Conservation (phyloP, 495 filamentous ascomycete genomes). For the Lineolata rhizophorae region DNA sequence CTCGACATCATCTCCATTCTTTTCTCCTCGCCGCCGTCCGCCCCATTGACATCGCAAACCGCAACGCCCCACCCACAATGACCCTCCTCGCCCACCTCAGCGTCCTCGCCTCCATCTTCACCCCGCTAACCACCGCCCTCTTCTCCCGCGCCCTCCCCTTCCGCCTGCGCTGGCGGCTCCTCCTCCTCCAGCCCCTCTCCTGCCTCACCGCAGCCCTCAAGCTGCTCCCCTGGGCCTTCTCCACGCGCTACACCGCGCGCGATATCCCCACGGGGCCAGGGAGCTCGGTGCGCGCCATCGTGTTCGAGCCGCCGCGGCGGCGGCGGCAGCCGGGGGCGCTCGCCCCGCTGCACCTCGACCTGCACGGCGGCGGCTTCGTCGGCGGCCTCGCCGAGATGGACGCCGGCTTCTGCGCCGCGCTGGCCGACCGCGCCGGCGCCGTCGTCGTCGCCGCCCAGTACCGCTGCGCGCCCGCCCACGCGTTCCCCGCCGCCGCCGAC, state of each 20-base stretch:
- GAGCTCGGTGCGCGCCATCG: slow-evolving; percentile 2
- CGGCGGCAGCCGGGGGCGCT: not conserved
- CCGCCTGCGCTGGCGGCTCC: slow-evolving; percentile 7
- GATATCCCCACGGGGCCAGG: slow-evolving; percentile 4
- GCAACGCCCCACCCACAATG: too few species aligned
- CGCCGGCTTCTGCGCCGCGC: slow-evolving; percentile 9
- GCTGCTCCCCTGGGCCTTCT: slow-evolving; percentile 2
- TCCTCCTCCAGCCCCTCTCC: slow-evolving; percentile 5
- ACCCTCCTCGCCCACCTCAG: too few species aligned
- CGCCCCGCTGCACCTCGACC: slow-evolving; percentile 16
- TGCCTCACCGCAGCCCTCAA: slow-evolving; percentile 2
- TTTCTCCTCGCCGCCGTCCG: too few species aligned
- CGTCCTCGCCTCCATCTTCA: too few species aligned
- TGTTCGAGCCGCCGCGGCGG: slow-evolving; percentile 4
- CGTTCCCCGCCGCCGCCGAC: slow-evolving; percentile 9
- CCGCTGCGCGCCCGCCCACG: slow-evolving; percentile 4
- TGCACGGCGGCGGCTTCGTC: slow-evolving; percentile 18
- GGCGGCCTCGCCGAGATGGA: slow-evolving; percentile 15
- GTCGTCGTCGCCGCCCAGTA: slow-evolving; percentile 12
- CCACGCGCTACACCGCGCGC: slow-evolving; percentile 3
- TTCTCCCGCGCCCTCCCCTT: slow-evolving; percentile 5
- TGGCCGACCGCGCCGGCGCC: slow-evolving; percentile 14
- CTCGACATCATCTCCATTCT: too few species aligned
- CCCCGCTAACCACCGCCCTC: slow-evolving; percentile 5
- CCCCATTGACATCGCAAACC: too few species aligned